Evolutionary conservation across 352 stramenopile genomes (phyloP), one percentile per base, ranked within the genome.

Genomic region (Aphanomyces euteiches): DNA sequence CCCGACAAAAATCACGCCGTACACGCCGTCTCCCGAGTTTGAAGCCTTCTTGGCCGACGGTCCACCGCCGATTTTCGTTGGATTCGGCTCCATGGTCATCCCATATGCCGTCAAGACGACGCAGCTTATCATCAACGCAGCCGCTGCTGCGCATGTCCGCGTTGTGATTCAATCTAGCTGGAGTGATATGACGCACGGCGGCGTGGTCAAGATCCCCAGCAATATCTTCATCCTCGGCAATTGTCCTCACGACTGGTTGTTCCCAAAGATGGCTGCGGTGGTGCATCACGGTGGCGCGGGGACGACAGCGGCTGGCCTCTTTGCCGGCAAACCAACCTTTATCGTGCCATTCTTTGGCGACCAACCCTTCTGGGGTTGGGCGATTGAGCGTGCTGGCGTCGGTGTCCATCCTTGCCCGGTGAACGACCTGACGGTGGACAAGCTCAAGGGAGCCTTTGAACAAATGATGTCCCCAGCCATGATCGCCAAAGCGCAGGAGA

Each of bases 321-420:
- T 95, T 50, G 89, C 88, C 53, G 92, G 91, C 0, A 93, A 98
- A 56, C 93, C 95, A 2, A 98, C 92, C 7, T 93, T 98, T 66
- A 90, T 98, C 15, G 93, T 95, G 61, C 95, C 95, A 7, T 98
- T 98, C 63, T 98, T 98, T 74, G 91, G 90, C 34, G 95, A 98
- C 73, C 95, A 98, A 73, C 88, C 82, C 36, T 98, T 98, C 72
- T 98, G 95, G 95, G 92, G 90, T 1, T 82, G 90, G 57, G 91
- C 93, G 7, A 87, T 97, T 0, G 43, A 50, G 43, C 43, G 43
- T 0, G 80, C 84, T 43, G 90, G 89, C 38, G 90, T 96, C 1
- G 94, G 92, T 15, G 85, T 95, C 6, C 79, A 87, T 63, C 90
- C 92, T 15, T 95, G 90, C 61, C 86, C 88, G 8, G 90, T 98